Evolutionary conservation across 2,329 filamentous ascomycete species (phyloP).

Genomic region (Penicillium concentricum): DNA sequence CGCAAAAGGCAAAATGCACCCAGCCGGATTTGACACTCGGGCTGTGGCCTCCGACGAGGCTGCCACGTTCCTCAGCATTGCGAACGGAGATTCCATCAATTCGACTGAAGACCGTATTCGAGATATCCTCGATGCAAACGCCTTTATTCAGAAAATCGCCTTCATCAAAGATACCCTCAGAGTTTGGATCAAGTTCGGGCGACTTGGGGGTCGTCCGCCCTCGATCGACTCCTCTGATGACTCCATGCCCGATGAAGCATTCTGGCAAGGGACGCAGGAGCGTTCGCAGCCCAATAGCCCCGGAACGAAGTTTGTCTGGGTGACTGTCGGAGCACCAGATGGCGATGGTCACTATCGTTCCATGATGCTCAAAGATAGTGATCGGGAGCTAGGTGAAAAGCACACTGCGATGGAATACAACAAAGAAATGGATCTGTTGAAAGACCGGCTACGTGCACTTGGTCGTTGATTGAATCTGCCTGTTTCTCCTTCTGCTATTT

Average conservation of each 20-base stretch:
- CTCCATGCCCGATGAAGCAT: conserved; percentile 30
- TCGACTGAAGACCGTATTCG: conserved; percentile 38
- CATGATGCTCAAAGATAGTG: conserved; percentile 32
- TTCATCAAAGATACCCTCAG: conserved; percentile 44
- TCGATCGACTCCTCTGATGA: conserved; percentile 14
- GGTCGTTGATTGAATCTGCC: conserved; percentile 17
- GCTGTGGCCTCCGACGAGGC: conserved; percentile 43
- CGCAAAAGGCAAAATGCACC: conserved; percentile 43
- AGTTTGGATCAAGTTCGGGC: conserved; percentile 39
- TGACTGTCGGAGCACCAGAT: conserved; percentile 49
- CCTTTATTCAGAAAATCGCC: conserved; percentile 44
- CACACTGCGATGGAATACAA: conserved; percentile 20
- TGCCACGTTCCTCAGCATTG: conserved; percentile 41
- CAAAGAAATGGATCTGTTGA: conserved; percentile 30
- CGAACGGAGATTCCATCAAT: conserved; percentile 35
- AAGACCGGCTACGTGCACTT: conserved; percentile 30
- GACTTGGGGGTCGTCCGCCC: conserved; percentile 36
- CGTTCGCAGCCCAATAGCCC: conserved; percentile 44
- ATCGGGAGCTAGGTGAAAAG: conserved; percentile 17
- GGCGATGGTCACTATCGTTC: conserved; percentile 48
- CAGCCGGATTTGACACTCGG: conserved; percentile 44
- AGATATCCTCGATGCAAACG: conserved; percentile 47
- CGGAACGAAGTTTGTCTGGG: conserved; percentile 53
- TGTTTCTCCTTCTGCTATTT: conserved; percentile 10
- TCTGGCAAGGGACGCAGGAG: conserved; percentile 45